A percentile compares a stretch with the other conserved stretches of the same genome.
These are phyloP conservation scores for Neopestalotiopsis sp. DNA, from an alignment of 2,329 filamentous ascomycete genomes.

Conservation along the genomic window DNA sequence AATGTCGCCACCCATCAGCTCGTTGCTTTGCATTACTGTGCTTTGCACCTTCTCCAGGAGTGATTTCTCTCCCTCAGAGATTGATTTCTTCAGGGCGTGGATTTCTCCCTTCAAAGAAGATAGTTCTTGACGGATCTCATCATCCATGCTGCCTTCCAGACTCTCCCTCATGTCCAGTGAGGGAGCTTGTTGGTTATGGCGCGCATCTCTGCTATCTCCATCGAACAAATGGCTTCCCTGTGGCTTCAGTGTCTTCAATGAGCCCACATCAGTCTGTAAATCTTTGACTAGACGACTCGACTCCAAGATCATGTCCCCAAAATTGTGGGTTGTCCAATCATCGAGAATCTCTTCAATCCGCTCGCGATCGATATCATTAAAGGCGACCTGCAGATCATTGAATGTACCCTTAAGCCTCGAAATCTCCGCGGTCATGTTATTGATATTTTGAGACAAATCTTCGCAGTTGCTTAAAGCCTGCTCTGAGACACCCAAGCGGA, in stretches of 20 bases:
- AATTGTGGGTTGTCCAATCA: slow-evolving; percentile 25
- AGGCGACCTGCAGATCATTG: neutral
- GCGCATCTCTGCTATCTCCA: neutral
- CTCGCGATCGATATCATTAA: neutral
- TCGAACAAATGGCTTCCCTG: neutral
- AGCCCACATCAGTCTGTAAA: neutral
- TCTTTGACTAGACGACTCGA: neutral
- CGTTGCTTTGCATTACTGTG: neutral
- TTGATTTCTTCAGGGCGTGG: neutral
- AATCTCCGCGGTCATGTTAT: neutral
- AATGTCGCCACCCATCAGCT: neutral
- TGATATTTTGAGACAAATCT: neutral
- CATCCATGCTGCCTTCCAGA: neutral
- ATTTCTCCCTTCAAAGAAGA: neutral
- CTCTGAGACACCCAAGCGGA: neutral
- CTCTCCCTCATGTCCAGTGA: neutral
- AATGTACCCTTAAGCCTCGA: neutral
- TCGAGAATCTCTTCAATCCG: slow-evolving; percentile 26
- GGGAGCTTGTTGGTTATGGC: neutral
- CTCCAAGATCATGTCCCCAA: slow-evolving; percentile 22
- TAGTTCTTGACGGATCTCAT: neutral
- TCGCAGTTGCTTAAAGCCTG: neutral
- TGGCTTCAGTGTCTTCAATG: neutral
- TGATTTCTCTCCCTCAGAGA: slow-evolving; percentile 13
- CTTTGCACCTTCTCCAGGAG: slow-evolving; percentile 19